Conservation (phyloP, 2,329 filamentous ascomycete species). For the Exophiala viscosa region DNA sequence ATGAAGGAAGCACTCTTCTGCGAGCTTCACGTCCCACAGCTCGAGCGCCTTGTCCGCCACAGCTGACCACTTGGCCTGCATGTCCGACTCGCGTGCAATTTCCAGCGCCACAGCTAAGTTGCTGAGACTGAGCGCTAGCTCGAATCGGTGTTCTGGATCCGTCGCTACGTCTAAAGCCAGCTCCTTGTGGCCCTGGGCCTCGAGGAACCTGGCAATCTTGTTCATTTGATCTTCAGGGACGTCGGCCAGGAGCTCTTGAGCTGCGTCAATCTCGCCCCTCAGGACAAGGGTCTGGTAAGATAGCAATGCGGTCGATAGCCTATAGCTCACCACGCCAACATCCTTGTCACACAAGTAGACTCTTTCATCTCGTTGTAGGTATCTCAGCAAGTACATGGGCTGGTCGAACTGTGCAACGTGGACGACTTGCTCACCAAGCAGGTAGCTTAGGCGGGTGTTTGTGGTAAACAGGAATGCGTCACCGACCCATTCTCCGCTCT, state of each 20-base stretch:
- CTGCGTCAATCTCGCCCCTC: slow-evolving; percentile 87
- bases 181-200: slow-evolving; percentile 96
- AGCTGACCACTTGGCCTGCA: slow-evolving; percentile 97
- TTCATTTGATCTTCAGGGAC: slow-evolving; percentile 93
- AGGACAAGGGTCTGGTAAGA: slow-evolving; percentile 97
- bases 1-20: slow-evolving; percentile 87
- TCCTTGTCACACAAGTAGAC: slow-evolving; percentile 97
- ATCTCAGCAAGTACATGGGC: slow-evolving; percentile 90
- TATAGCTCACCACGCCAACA: slow-evolving; percentile 84
- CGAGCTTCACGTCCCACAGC: slow-evolving; percentile 81
- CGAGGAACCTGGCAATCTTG: slow-evolving; percentile 95
- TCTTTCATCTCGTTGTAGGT: slow-evolving; percentile 89
- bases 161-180: slow-evolving; percentile 91
- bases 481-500: slow-evolving; percentile 95
- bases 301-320: slow-evolving; percentile 83
- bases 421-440: slow-evolving; percentile 96
- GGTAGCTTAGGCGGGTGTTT: slow-evolving; percentile 93
- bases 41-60: slow-evolving; percentile 87
- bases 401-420: slow-evolving; percentile 96
- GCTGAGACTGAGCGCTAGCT: slow-evolving; percentile 77
- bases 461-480: slow-evolving; percentile 99
- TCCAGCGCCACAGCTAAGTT: slow-evolving; percentile 81
- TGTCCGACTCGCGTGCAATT: slow-evolving; percentile 76
- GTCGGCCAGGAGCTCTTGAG: slow-evolving; percentile 74
- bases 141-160: slow-evolving; percentile 93